phyloP scores from a whole-genome alignment of 1,139 yeast genomes.

The Taphrina wiesneri region DNA sequence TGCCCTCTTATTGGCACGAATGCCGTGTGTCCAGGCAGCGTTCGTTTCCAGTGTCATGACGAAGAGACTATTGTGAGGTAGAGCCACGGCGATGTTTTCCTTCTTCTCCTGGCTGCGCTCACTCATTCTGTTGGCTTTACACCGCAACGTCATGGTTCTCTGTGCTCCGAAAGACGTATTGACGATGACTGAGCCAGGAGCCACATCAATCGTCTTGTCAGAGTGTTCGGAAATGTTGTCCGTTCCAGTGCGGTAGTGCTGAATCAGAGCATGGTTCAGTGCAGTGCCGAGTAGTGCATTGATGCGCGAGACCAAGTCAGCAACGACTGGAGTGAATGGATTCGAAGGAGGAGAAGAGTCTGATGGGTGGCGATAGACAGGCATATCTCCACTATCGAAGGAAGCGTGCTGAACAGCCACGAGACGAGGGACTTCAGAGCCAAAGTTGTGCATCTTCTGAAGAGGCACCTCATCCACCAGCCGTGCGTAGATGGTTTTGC shows the following conservation, averaged over 20 bases:
- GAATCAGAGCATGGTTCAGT: constrained; percentile 40
- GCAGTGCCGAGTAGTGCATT: constrained; percentile 28
- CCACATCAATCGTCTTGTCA: constrained; percentile 40
- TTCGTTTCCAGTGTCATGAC: constrained; percentile 39
- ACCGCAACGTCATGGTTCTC: constrained; percentile 38
- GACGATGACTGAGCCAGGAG: constrained; percentile 39
- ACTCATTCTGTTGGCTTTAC: constrained; percentile 30
- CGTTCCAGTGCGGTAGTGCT: constrained; percentile 39
- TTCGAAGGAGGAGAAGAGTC: constrained; percentile 37
- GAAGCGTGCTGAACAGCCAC: constrained; percentile 39
- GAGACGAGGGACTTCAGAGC: constrained; percentile 40
- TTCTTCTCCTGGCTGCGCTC: constrained; percentile 7
- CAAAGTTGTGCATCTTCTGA: constrained; percentile 38
- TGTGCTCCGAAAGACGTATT: constrained; percentile 39
- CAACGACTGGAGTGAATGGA: constrained; percentile 32
- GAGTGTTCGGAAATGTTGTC: constrained; percentile 41
- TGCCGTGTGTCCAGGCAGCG: constrained; percentile 40
- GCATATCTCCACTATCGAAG: constrained; percentile 22
- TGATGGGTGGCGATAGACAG: constrained; percentile 40
- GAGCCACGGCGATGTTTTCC: constrained; percentile 27
- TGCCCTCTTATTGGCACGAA: constrained; percentile 38
- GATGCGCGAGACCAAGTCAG: constrained; percentile 30
- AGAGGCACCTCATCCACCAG: constrained; percentile 34
- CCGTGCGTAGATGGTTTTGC: neutral
- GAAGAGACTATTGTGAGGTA: constrained; percentile 38